Evolutionary conservation across 352 stramenopile genomes (phyloP).

Genomic region (Globisporangium emineosum): DNA sequence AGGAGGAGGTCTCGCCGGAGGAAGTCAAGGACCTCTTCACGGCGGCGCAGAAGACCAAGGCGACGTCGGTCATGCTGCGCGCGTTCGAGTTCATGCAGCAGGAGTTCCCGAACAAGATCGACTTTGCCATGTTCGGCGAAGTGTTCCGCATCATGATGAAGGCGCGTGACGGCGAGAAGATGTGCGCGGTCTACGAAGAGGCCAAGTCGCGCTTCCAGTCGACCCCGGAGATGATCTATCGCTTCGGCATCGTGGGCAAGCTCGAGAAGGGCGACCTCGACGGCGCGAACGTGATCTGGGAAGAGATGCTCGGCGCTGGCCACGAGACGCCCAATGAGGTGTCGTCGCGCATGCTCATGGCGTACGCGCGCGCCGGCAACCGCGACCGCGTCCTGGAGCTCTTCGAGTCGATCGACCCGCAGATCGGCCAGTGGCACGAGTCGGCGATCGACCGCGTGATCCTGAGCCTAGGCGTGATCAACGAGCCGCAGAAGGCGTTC

Average conservation of each 20-base stretch:
- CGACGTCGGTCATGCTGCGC: slow-evolving; percentile 43
- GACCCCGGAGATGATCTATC: slow-evolving; percentile 69
- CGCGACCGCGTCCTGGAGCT: slow-evolving; percentile 49
- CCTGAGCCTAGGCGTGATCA: slow-evolving; percentile 54
- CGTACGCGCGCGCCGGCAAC: slow-evolving; percentile 38
- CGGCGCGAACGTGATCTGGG: slow-evolving; percentile 34
- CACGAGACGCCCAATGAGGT: slow-evolving; percentile 70
- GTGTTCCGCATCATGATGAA: slow-evolving; percentile 50
- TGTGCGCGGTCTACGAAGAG: slow-evolving; percentile 48
- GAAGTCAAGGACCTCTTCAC: slow-evolving; percentile 57
- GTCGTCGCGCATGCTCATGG: slow-evolving; percentile 57
- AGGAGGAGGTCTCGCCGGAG: slow-evolving; percentile 39
- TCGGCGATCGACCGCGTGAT: slow-evolving; percentile 72
- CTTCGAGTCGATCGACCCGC: slow-evolving; percentile 53
- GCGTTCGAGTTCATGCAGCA: slow-evolving; percentile 44
- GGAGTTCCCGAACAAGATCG: slow-evolving; percentile 42
- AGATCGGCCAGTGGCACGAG: slow-evolving; percentile 64
- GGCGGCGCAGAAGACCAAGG: slow-evolving; percentile 47
- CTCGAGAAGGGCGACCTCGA: slow-evolving; percentile 51
- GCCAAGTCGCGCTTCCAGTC: slow-evolving; percentile 37
- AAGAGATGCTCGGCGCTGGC: slow-evolving; percentile 50
- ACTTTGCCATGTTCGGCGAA: slow-evolving; percentile 63
- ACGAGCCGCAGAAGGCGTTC: slow-evolving; percentile 59
- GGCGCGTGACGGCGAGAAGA: slow-evolving; percentile 31
- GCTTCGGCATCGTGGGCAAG: slow-evolving; percentile 61